These are phyloP conservation scores for Sporothrix luriei DNA, from an alignment of 2,329 filamentous ascomycete genomes.

Conservation along the genomic window DNA sequence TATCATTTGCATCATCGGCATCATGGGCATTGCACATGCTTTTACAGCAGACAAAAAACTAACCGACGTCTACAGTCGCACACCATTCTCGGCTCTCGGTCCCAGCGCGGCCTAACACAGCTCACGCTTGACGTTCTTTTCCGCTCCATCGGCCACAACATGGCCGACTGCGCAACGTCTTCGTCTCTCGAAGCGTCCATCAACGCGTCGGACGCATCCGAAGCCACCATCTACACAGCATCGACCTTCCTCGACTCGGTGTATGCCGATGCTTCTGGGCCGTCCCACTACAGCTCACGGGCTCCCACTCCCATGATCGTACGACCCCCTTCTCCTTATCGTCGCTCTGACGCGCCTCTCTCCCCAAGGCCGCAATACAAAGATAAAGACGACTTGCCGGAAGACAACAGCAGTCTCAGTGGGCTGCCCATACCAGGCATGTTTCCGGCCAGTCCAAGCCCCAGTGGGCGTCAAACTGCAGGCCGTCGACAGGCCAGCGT, in stretches of 20 bases:
- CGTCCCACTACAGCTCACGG: conserved; percentile 63
- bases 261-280: conserved; percentile 65
- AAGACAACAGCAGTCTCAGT: conserved; percentile 32
- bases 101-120: conserved; percentile 86
- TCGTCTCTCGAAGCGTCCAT: conserved; percentile 72
- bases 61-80: conserved; percentile 66
- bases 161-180: conserved; percentile 63
- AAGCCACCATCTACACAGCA: conserved; percentile 75
- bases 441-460: conserved; percentile 36
- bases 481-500: conserved; percentile 49
- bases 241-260: conserved; percentile 76
- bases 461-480: conserved; percentile 31
- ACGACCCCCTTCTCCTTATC: conserved; percentile 52
- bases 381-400: background rate
- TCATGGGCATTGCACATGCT: background rate
- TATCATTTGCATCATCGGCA: conserved; percentile 32
- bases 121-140: conserved; percentile 89
- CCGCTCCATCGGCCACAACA: conserved; percentile 71
- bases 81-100: conserved; percentile 87
- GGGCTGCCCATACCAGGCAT: conserved; percentile 35
- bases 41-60: background rate
- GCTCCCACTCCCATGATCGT: conserved; percentile 71
- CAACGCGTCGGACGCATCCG: conserved; percentile 74
- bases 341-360: conserved; percentile 43
- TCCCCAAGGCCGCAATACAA: background rate